Evolutionary conservation across 148 eudicot genomes (phyloP), one percentile per base, ranked within the genome.

Genomic region (Cornus controversa): DNA sequence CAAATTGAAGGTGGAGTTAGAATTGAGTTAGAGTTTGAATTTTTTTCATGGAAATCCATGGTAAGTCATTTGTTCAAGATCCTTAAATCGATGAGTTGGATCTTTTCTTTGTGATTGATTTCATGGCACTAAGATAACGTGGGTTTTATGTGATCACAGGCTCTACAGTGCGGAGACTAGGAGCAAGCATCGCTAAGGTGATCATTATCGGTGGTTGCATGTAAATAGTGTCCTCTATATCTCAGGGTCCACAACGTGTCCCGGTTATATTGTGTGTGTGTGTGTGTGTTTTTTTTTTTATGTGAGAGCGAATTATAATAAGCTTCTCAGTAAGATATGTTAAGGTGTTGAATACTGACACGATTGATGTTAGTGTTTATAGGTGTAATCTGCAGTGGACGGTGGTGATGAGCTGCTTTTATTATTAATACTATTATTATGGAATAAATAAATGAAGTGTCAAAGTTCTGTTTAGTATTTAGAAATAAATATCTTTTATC

Each of bases 81-180:
- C 34, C 34, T 31, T 31, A 31, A 31, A 31, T 31, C 1, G 2
- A 31, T 5, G 34, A 5, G 4, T 31, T 31, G 34, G 34, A 31
- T 31, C 34, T 31, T 31, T 31, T 31, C 34, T 31, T 2, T 2
- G 34, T 31, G 34, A 31, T 31, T 31, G 34, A 31, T 31, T 31
- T 31, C 34, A 31, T 31, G 34, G 34, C 34, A 31, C 34, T 31
- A 31, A 31, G 34, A 31, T 31, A 5, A 31, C 34, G 57, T 13
- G 20, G 8, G 9, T 6, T 2, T 69, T 14, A 34, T 68, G 65
- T 42, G 16, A 10, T 67, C 28, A 50, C 90, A 92, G 97, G 97
- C 93, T 91, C 70, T 91, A 92, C 89, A 91, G 92, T 72, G 88
- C 82, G 37, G 97, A 92, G 10, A 87, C 89, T 10, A 87, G 87